Conservation (phyloP, 257 asterid species). For the Primulina huaijiensis region DNA sequence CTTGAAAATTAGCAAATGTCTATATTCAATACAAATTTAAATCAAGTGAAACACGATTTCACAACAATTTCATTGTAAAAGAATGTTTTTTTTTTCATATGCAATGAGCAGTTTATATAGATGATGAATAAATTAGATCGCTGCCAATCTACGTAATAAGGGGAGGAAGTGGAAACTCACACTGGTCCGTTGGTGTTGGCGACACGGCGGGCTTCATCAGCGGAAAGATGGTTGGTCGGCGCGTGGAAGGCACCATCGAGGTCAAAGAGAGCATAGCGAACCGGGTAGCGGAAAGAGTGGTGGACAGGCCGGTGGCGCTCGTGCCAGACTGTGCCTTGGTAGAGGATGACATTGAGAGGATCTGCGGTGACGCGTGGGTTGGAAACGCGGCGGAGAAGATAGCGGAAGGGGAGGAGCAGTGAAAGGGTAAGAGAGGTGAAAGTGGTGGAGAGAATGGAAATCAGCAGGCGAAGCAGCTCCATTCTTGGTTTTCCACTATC, state of each 20-base stretch:
- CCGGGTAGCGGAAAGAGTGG: constrained; percentile 78
- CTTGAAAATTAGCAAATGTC: background rate
- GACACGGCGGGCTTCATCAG: constrained; percentile 57
- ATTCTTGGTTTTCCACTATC: constrained; percentile 20
- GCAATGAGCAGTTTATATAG: background rate
- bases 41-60: background rate
- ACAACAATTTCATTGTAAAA: too few species aligned
- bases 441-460: constrained; percentile 50
- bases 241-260: constrained; percentile 49
- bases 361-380: constrained; percentile 5
- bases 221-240: constrained; percentile 63
- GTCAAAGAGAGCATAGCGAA: constrained; percentile 80
- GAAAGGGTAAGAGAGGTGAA: constrained; percentile 49
- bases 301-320: constrained; percentile 88
- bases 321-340: constrained; percentile 90
- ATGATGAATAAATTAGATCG: background rate
- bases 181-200: constrained; percentile 72
- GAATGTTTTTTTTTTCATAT: background rate
- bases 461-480: constrained; percentile 72
- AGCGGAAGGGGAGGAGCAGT: constrained; percentile 53
- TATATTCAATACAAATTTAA: too few species aligned
- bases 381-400: constrained; percentile 37
- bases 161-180: constrained; percentile 35
- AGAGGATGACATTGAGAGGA: constrained; percentile 39
- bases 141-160: background rate